Conservation (phyloP, 2,329 filamentous ascomycete genomes). For the Sclerotinia spermophila region DNA sequence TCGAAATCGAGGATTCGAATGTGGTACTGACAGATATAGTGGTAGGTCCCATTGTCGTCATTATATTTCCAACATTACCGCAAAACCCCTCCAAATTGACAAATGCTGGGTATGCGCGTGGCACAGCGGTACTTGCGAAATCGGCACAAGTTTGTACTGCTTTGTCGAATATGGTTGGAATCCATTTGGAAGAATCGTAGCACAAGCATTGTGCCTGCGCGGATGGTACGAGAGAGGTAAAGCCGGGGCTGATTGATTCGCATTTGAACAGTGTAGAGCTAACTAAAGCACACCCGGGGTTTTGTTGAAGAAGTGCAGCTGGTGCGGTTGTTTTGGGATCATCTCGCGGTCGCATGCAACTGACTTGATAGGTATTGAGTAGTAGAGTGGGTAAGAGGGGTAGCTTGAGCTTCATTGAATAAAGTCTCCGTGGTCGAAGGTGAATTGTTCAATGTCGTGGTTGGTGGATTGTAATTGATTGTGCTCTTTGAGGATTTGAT, state of each 20-base stretch:
- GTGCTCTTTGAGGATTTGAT: not conserved
- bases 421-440: not conserved
- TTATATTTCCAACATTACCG: constrained; percentile 2
- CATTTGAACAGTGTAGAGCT: constrained; percentile 29
- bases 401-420: constrained; percentile 10
- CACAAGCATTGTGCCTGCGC: constrained; percentile 33
- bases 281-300: constrained; percentile 23
- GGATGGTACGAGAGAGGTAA: constrained; percentile 26
- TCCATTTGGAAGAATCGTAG: constrained; percentile 29
- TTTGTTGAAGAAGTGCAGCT: constrained; percentile 21
- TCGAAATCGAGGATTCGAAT: not conserved
- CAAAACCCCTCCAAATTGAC: constrained; percentile 26
- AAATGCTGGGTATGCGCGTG: constrained; percentile 23
- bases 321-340: constrained; percentile 10
- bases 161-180: constrained; percentile 27
- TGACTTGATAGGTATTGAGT: not conserved
- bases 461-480: not conserved
- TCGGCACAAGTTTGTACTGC: constrained; percentile 28
- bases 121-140: constrained; percentile 24
- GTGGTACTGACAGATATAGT: not conserved
- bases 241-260: constrained; percentile 26
- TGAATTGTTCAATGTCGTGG: not conserved
- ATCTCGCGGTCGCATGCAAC: not conserved
- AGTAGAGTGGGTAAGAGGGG: constrained; percentile 6
- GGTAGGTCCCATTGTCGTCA: not conserved